Base-by-base conservation (phyloP, 75 land plant genomes). In the Sequoia sempervirens region DNA sequence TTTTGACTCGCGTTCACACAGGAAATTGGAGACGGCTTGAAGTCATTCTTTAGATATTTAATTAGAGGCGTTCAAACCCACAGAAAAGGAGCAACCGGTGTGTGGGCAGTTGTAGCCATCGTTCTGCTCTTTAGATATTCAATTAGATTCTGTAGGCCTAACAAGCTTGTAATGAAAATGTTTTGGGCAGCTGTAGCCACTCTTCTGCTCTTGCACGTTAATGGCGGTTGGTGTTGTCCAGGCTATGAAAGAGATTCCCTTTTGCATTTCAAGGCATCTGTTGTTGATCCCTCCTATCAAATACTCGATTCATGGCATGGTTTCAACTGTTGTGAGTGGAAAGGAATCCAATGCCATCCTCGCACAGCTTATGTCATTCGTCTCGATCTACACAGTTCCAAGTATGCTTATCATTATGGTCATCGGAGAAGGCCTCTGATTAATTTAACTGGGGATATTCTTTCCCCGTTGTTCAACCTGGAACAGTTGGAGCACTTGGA, bases 401-500 rank as follows among this genome's bases (percentile, higher is more conserved):
- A 9, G 50, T 8, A 47, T 47, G 50, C 11, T 47, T 9, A 0
- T 47, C 4, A 1, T 45, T 3, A 45, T 4, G 46, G 2, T 45
- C n/a, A n/a, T n/a, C n/a, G n/a, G n/a, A n/a, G n/a, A n/a, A 2
- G 0, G 2, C 5, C 46, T 45, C 30, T 66, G 69, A 0, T 26
- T 8, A 38, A 8, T 40, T n/a, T n/a, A 23, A 75, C 2, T 17
- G 79, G 79, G 20, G 43, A 18, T 18, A 1, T 75, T 32, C 79
- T 18, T 40, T 15, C 82, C 53, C 45, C 88, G 50, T 61, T 86
- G 45, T 23, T 52, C 5, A 43, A 81, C 7, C 53, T 84, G 80
- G 26, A 83, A 37, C 52, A 61, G 4, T 36, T 89, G 54, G 7
- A 45, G 45, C 32, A 66, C 34, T 46, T 89, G 83, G 90, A 89